A percentile compares a stretch with the other conserved stretches of the same genome.
Evolutionary conservation across 1,139 yeast species (phyloP).

Genomic region (Pichia sp.): DNA sequence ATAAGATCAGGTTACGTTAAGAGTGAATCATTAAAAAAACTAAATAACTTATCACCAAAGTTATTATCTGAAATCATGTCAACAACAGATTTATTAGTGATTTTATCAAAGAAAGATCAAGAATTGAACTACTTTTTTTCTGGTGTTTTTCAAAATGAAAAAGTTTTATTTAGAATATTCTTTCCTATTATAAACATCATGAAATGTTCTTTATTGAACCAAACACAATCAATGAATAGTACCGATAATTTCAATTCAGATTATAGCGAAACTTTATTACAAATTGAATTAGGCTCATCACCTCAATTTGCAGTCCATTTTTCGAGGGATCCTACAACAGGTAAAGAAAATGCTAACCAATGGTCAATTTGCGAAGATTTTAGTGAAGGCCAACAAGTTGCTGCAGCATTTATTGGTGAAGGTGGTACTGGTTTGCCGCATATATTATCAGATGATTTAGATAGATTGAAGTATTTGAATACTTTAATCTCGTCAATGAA

Average conservation of each 20-base stretch:
- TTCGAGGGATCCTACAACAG: constrained; percentile 38
- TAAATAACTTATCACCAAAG: constrained; percentile 60
- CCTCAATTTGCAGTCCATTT: constrained; percentile 77
- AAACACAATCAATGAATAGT: constrained; percentile 23
- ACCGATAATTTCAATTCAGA: constrained; percentile 5
- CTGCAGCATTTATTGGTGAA: constrained; percentile 54
- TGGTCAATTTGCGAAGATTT: constrained; percentile 83
- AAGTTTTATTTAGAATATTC: constrained; percentile 63
- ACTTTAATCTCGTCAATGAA: constrained; percentile 25
- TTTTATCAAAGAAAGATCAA: constrained; percentile 58
- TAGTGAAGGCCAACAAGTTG: constrained; percentile 75
- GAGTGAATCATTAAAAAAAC: constrained; percentile 35
- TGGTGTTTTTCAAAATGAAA: constrained; percentile 59
- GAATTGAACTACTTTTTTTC: constrained; percentile 71
- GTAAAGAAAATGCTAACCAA: constrained; percentile 47
- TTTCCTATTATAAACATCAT: constrained; percentile 48
- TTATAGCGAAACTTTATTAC: constrained; percentile 20
- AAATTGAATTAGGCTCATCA: constrained; percentile 36
- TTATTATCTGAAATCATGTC: constrained; percentile 56
- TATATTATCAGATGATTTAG: constrained; percentile 29
- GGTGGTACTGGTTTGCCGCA: constrained; percentile 48
- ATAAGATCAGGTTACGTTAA: constrained; percentile 55
- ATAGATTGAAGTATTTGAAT: constrained; percentile 27
- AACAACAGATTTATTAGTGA: constrained; percentile 59
- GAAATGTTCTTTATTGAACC: constrained; percentile 43